phyloP scores from a whole-genome alignment of 495 filamentous ascomycete species.

The Gamarada debralockiae region DNA sequence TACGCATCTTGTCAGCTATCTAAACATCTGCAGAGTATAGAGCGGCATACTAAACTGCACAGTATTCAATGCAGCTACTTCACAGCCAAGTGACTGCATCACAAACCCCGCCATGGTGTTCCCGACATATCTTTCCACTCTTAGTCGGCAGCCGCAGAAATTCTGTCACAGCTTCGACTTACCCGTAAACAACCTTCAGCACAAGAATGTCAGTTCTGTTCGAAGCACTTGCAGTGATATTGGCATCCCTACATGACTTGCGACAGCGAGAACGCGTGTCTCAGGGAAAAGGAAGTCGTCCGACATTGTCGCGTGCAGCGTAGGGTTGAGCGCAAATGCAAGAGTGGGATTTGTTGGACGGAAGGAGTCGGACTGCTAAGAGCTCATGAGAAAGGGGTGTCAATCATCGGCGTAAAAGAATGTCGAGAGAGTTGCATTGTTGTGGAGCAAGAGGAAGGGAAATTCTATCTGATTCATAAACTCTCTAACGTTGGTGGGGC shows the following conservation, averaged over 20 bases:
- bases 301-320: conserved; percentile 7
- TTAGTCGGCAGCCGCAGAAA: conserved; percentile 12
- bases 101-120: conserved; percentile 93
- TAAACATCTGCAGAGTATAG: neutral
- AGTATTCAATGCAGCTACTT: conserved; percentile 89
- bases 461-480: neutral
- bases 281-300: conserved; percentile 60
- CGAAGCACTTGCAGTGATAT: conserved; percentile 3
- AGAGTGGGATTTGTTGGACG: neutral
- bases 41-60: conserved; percentile 72
- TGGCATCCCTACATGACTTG: conserved; percentile 85
- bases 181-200: conserved; percentile 75
- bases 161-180: conserved; percentile 33
- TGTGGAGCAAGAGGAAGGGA: neutral
- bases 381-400: neutral
- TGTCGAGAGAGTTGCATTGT: neutral
- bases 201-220: conserved; percentile 16
- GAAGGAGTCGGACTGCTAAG: neutral
- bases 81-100: conserved; percentile 88
- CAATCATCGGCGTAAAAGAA: neutral
- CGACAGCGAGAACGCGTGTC: conserved; percentile 85
- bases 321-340: neutral
- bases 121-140: conserved; percentile 74
- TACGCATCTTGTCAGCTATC: conserved; percentile 28
- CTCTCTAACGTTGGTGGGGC: conserved; percentile 14